Base-by-base conservation (phyloP, 495 filamentous ascomycete species). In the Aspergillus homomorphus region DNA sequence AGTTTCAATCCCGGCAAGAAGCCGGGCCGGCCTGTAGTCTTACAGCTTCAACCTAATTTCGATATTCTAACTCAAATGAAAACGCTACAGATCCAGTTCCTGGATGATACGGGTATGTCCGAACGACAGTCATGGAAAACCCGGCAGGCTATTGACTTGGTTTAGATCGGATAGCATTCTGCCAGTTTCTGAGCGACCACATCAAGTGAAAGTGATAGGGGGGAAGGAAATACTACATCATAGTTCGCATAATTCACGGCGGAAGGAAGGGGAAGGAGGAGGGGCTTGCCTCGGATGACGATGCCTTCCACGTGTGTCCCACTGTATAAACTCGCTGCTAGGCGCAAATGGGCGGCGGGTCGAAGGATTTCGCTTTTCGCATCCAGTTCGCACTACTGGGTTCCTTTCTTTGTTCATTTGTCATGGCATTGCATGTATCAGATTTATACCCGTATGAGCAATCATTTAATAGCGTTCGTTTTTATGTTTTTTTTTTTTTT, bases 1-100 rank as follows among this genome's bases (percentile, higher is more conserved):
- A 69, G 58, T 23, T 60, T 80, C 33, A 72, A 70, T 28, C 73
- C 71, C 14, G 70, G 69, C 1, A 78, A 78, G 51, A 77, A 77
- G 54, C 46, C 69, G n/a, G 70, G 76, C 4, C 66, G 66, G 42
- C 77, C 77, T 33, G 70, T 77, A 1, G 51, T 68, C 5, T 26
- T 80, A 24, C 68, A 75, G 15, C 57, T 80, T 3, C 69, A 67
- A 54, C 75, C 77, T 1, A 78, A 80, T 54, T 78, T 78, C 38
- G 76, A 80, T 12, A 62, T 76, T 53, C 62, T 80, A 4, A 56
- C 72, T 10, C 62, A 73, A 55, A 76, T 80, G 74, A 74, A 72
- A 44, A 70, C 65, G 28, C 45, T 80, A 21, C 66, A 71, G 50
- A 68, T 80, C 26, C 59, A 67, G 24, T 80, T 80, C 56, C 63